Percentiles rank a stretch among this genome's conserved stretches.
Evolutionary conservation across 192 early-diverging fungal genomes (phyloP).

Genomic region (Dispira simplex): DNA sequence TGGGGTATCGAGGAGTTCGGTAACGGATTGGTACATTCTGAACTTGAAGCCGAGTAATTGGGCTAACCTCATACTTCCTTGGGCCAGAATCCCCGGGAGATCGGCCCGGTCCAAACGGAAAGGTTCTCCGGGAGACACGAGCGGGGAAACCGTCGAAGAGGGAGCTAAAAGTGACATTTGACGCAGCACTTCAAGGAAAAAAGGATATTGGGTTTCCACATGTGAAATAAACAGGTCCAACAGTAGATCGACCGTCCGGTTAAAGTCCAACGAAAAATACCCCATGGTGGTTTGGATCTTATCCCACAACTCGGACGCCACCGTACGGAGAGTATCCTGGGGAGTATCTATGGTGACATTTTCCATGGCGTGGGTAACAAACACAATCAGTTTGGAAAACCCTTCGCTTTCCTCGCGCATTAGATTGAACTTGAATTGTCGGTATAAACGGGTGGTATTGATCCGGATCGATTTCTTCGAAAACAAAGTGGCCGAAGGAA

Average conservation of each 20-base stretch:
- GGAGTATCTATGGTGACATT: conserved; percentile 16
- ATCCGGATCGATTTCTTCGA: conserved; percentile 30
- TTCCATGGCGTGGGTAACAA: conserved; percentile 22
- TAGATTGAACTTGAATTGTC: conserved; percentile 74
- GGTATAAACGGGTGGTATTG: conserved; percentile 41
- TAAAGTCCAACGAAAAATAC: conserved; percentile 70
- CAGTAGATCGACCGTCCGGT: conserved; percentile 63
- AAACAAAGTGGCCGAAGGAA: conserved; percentile 23
- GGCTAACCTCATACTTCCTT: conserved; percentile 19
- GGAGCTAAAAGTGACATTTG: conserved; percentile 25
- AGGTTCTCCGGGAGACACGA: neutral
- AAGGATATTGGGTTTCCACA: conserved; percentile 42
- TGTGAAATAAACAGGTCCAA: conserved; percentile 62
- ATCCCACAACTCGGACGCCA: conserved; percentile 12
- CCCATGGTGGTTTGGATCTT: conserved; percentile 18
- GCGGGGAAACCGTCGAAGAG: neutral
- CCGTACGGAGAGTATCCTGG: conserved; percentile 10
- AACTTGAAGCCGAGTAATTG: conserved; percentile 72
- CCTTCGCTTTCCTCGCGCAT: conserved; percentile 68
- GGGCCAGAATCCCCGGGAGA: neutral
- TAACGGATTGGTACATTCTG: conserved; percentile 28
- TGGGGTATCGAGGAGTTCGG: conserved; percentile 18
- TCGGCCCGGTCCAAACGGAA: neutral
- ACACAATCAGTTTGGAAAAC: conserved; percentile 54
- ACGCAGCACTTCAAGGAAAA: conserved; percentile 53